Evolutionary conservation across 2,329 filamentous ascomycete genomes (phyloP).

Genomic region (Aspergillus aculeatus): DNA sequence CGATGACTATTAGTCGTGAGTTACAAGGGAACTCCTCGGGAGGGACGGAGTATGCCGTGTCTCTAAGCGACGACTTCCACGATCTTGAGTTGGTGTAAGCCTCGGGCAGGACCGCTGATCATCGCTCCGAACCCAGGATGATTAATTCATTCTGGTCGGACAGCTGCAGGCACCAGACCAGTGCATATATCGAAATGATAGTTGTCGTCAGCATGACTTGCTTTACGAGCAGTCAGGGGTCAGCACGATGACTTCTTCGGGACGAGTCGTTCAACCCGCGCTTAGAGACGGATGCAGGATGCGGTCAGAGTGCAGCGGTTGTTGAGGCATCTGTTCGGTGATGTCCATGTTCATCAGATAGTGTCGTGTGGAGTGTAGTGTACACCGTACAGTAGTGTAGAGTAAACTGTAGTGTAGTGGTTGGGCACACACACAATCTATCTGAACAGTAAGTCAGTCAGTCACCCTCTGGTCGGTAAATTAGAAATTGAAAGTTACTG

Average conservation of each 20-base stretch:
- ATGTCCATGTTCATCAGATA: too few species aligned
- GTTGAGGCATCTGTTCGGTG: neutral
- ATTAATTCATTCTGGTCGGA: neutral
- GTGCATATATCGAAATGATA: neutral
- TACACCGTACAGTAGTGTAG: too few species aligned
- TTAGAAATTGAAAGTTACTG: conserved; percentile 3
- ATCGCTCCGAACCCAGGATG: neutral
- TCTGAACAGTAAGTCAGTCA: too few species aligned
- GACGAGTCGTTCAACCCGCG: neutral
- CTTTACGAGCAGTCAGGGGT: neutral
- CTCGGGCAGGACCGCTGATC: too few species aligned
- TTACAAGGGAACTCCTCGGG: too few species aligned
- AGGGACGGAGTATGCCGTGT: neutral
- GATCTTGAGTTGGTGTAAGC: too few species aligned
- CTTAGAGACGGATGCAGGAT: neutral
- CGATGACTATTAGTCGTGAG: neutral
- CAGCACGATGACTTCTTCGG: neutral
- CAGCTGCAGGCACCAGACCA: neutral
- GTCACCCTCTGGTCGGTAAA: neutral
- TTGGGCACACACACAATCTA: too few species aligned
- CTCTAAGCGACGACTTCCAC: too few species aligned
- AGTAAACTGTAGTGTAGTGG: too few species aligned
- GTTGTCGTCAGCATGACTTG: neutral
- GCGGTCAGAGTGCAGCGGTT: neutral
- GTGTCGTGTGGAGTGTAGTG: too few species aligned